A percentile compares a stretch with the other conserved stretches of the same genome.
These are phyloP conservation scores for Epichloe brachyelytri DNA, from an alignment of 2,329 filamentous ascomycete species.

Conservation along the genomic window DNA sequence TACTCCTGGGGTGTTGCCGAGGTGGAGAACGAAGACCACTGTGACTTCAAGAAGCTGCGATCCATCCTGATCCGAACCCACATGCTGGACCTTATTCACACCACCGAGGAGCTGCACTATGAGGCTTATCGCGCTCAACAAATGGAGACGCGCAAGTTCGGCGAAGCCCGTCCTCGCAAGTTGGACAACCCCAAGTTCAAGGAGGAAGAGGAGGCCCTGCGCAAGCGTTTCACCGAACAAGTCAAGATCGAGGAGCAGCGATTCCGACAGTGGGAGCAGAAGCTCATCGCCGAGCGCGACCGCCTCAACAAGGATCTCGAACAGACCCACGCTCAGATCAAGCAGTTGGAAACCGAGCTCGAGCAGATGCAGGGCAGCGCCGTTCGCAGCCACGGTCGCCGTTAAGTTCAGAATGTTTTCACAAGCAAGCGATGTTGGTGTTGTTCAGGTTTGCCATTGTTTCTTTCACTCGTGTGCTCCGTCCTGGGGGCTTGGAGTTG, in stretches of 20 bases:
- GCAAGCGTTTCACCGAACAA: conserved; percentile 99
- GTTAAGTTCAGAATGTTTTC: conserved; percentile 38
- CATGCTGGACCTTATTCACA: conserved; percentile 99
- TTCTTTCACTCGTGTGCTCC: conserved; percentile 16
- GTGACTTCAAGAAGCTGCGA: conserved; percentile 99
- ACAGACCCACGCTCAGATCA: conserved; percentile 89
- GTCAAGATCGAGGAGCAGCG: conserved; percentile 99
- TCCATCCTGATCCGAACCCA: conserved; percentile 97
- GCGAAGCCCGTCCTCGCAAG: conserved; percentile 92
- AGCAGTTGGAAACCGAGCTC: conserved; percentile 82
- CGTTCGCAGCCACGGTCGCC: conserved; percentile 83
- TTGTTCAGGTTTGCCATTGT: conserved; percentile 15
- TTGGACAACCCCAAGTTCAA: conserved; percentile 99
- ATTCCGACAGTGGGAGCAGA: conserved; percentile 99
- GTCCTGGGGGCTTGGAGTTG: conserved; percentile 22
- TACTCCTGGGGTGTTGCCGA: conserved; percentile 99
- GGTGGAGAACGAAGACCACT: conserved; percentile 99
- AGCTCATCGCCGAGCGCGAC: conserved; percentile 96
- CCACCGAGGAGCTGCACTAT: conserved; percentile 98
- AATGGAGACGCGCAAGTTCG: conserved; percentile 99
- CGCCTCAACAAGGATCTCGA: conserved; percentile 99
- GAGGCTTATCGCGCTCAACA: conserved; percentile 98
- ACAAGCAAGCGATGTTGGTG: conserved; percentile 13
- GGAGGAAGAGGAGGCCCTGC: conserved; percentile 95
- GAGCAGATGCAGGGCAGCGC: conserved; percentile 85